A percentile compares a stretch with the other conserved stretches of the same genome.
These are phyloP conservation scores for Lagenaria siceraria DNA, from an alignment of 306 rosid genomes.

Conservation along the genomic window DNA sequence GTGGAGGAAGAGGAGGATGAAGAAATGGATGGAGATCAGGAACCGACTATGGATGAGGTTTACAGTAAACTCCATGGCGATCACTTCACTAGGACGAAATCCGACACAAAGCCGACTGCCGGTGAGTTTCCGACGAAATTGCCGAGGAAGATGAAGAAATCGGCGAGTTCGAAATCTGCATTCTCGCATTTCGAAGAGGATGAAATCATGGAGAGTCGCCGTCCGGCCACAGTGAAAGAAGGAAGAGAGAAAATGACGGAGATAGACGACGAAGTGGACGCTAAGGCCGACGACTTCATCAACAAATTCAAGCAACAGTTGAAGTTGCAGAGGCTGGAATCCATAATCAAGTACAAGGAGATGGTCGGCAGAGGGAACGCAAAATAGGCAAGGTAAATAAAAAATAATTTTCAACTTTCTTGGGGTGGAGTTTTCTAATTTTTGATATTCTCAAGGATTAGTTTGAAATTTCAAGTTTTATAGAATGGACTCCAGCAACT, in stretches of 20 bases:
- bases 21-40: neutral
- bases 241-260: conserved; percentile 12
- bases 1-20: conserved; percentile 3
- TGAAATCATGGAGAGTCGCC: conserved; percentile 44
- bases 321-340: conserved; percentile 71
- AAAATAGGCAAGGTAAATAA: neutral
- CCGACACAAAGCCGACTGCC: conserved; percentile 56
- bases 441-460: conserved; percentile 3
- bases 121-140: conserved; percentile 50
- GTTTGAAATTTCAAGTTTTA: conserved; percentile 4
- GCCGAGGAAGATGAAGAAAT: conserved; percentile 64
- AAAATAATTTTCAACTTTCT: neutral
- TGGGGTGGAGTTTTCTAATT: neutral
- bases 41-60: conserved; percentile 38
- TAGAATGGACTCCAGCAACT: neutral
- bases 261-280: conserved; percentile 52
- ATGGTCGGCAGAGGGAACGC: conserved; percentile 31
- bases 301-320: conserved; percentile 70
- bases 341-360: conserved; percentile 49
- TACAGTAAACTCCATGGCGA: conserved; percentile 31
- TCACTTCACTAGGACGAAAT: conserved; percentile 27
- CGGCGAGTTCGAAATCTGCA: conserved; percentile 60
- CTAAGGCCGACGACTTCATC: conserved; percentile 80
- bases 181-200: conserved; percentile 45
- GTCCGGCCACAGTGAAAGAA: conserved; percentile 63